These are phyloP conservation scores for Colletotrichum sp. DNA, from an alignment of 2,329 filamentous ascomycete genomes.

Conservation along the genomic window DNA sequence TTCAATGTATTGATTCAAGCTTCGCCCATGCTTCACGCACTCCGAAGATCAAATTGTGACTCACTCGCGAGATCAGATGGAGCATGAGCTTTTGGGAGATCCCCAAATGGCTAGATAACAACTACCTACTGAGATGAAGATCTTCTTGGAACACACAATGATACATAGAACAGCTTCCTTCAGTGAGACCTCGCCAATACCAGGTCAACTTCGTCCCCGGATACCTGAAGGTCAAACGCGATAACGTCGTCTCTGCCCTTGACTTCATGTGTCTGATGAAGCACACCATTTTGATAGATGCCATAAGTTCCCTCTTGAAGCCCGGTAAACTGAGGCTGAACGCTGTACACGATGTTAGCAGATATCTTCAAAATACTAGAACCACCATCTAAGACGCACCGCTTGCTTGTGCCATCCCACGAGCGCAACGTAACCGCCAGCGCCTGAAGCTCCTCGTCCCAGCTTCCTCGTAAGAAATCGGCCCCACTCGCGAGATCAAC, in stretches of 20 bases:
- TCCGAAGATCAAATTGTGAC: neutral
- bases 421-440: neutral
- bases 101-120: too few relatives aligned
- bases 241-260: neutral
- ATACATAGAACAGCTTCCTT: neutral
- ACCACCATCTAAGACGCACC: neutral
- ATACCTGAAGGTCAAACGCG: neutral
- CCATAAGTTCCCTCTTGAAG: neutral
- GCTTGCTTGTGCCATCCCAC: neutral
- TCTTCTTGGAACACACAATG: neutral
- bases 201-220: neutral
- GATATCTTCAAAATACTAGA: rapidly evolving
- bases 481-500: neutral
- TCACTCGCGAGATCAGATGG: rapidly evolving
- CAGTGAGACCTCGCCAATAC: neutral
- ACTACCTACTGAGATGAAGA: rapidly evolving
- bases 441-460: neutral
- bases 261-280: neutral
- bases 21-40: neutral
- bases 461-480: neutral
- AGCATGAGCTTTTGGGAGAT: too few relatives aligned
- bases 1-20: too few relatives aligned
- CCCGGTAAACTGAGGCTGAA: neutral
- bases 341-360: neutral
- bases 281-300: neutral